A percentile compares a stretch with the other conserved stretches of the same genome.
These are phyloP conservation scores for Cystobasidiaceae sp. DNA, from an alignment of 1,284 basidiomycete species.

Conservation along the genomic window DNA sequence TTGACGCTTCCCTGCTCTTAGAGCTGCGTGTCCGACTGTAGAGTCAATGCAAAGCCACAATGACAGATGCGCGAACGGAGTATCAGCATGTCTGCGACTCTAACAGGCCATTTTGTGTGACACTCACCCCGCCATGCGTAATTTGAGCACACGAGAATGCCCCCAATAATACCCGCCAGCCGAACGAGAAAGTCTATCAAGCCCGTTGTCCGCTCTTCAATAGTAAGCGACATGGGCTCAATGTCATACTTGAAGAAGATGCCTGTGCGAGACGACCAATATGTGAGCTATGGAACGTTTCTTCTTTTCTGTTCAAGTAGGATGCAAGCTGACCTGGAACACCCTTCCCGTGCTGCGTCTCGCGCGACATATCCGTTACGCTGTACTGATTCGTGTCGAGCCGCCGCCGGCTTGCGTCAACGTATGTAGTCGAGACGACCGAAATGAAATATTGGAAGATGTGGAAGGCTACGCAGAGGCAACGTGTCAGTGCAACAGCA, in stretches of 20 bases:
- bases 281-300: background rate
- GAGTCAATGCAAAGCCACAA: background rate
- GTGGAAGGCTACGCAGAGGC: conserved; percentile 61
- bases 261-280: conserved; percentile 48
- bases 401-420: conserved; percentile 59
- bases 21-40: conserved; percentile 25
- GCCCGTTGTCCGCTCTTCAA: conserved; percentile 78
- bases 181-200: conserved; percentile 77
- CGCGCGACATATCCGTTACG: conserved; percentile 84
- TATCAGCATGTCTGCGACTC: no score
- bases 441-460: conserved; percentile 95
- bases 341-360: conserved; percentile 67
- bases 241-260: conserved; percentile 97
- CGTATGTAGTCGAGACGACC: conserved; percentile 89
- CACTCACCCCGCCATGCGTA: conserved; percentile 32
- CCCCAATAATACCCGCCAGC: conserved; percentile 52
- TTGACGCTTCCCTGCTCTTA: conserved; percentile 9
- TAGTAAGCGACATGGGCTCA: conserved; percentile 78
- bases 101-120: background rate
- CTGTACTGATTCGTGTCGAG: conserved; percentile 84
- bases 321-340: conserved; percentile 55
- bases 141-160: conserved; percentile 43
- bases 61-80: background rate
- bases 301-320: background rate
- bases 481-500: background rate